Evolutionary conservation across 495 filamentous ascomycete species (phyloP), one percentile per base, ranked within the genome.

Genomic region (Talaromyces adpressus): DNA sequence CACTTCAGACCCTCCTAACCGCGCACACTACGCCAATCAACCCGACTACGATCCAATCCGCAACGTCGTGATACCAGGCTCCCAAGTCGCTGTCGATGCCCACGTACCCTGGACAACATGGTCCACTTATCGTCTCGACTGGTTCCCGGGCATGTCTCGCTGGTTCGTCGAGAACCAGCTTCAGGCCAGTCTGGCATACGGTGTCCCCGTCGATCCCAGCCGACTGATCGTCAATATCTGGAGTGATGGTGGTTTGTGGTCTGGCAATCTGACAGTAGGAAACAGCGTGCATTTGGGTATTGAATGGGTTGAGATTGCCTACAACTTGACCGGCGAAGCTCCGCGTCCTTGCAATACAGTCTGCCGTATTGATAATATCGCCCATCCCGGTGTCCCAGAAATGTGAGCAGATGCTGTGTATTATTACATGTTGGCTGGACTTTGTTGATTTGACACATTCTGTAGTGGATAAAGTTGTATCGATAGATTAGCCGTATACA

Each of bases 21-120:
- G 76, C 4, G 75, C 89, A 20, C 86, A 86, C 65, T 91, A 88
- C 72, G 90, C 88, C 41, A 93, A 93, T 68, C 90, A 93, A 69
- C 90, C 90, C 0, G 82, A 79, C 52, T 81, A 78, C 59, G 75
- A 81, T 62, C 67, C 72, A 4, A 34, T 68, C 23, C 69, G 66
- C 0, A 75, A 77, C 23, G 45, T 34, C 0, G 67, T 72, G 59
- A 79, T 81, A 30, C 72, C 75, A 22, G 72, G 73, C 0, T 69
- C 77, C 16, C 74, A 73, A 30, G 68, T 71, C 4, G 58, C 71
- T 1, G 67, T 63, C 0, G 71, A 75, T 29, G 8, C 79, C 16
- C 74, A 79, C 27, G 60, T 69, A 2, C 72, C 74, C 1, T 90
- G 88, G 88, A 84, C 82, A 5, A 67, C 78, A 3, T 92, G 89